phyloP scores from a whole-genome alignment of 371 early-diverging fungal genomes.

The Rhizopus arrhizus region DNA sequence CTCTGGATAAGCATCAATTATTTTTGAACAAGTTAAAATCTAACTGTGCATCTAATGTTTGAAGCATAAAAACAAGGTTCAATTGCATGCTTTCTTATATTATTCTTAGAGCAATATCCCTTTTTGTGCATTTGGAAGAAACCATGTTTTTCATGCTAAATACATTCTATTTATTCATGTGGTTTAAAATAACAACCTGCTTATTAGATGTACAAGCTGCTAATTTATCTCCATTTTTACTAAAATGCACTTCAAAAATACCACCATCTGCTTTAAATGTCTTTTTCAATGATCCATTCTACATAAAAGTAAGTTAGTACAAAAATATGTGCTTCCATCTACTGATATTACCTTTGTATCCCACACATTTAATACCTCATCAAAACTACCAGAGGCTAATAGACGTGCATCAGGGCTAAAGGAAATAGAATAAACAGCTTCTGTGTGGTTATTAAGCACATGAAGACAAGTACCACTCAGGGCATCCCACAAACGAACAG shows the following conservation, averaged over 20 bases:
- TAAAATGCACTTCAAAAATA: slow-evolving; percentile 80
- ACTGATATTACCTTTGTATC: slow-evolving; percentile 59
- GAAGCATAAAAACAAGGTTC: background rate
- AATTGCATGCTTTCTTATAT: background rate
- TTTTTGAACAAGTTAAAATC: background rate
- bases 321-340: background rate
- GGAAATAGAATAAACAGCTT: slow-evolving; percentile 83
- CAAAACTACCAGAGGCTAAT: slow-evolving; percentile 88
- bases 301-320: background rate
- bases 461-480: slow-evolving; percentile 71
- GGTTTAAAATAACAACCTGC: slow-evolving; percentile 37
- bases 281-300: slow-evolving; percentile 68
- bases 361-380: slow-evolving; percentile 84
- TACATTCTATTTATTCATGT: slow-evolving; percentile 14
- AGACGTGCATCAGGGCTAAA: slow-evolving; percentile 85
- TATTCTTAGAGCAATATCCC: background rate
- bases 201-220: slow-evolving; percentile 60
- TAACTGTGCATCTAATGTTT: background rate
- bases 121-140: background rate
- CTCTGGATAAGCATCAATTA: background rate
- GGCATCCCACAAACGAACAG: slow-evolving; percentile 91
- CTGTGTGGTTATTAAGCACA: slow-evolving; percentile 73
- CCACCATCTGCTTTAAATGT: slow-evolving; percentile 72
- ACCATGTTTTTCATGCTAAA: background rate
- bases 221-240: slow-evolving; percentile 58